Conservation (phyloP, 495 filamentous ascomycete species). For the Pseudevernia furfuracea region DNA sequence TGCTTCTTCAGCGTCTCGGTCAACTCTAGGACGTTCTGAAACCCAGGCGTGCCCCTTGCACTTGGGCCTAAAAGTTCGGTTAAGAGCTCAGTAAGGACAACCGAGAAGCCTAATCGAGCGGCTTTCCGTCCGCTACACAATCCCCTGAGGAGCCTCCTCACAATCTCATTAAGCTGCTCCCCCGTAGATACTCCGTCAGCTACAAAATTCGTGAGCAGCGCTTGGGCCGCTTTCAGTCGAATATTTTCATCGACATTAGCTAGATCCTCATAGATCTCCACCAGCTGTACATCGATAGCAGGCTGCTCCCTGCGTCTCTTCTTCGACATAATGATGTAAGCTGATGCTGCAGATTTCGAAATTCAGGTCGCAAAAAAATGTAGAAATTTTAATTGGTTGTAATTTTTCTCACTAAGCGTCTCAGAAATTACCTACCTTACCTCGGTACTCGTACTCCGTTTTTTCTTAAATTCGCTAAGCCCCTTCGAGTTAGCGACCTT, state of each 20-base stretch:
- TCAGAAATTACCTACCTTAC: no score
- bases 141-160: slow-evolving; percentile 70
- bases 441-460: no score
- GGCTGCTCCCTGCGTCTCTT: slow-evolving; percentile 42
- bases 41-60: slow-evolving; percentile 28
- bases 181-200: slow-evolving; percentile 33
- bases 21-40: slow-evolving; percentile 41
- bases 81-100: slow-evolving; percentile 78
- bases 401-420: not conserved
- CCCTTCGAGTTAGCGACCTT: no score
- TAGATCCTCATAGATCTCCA: slow-evolving; percentile 51
- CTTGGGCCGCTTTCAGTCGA: slow-evolving; percentile 41
- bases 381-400: not conserved
- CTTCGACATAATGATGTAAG: slow-evolving; percentile 27
- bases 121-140: slow-evolving; percentile 86
- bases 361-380: not conserved
- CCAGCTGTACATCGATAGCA: slow-evolving; percentile 42
- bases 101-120: slow-evolving; percentile 80
- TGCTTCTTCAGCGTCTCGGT: slow-evolving; percentile 60
- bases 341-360: not conserved
- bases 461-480: no score
- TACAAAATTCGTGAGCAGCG: slow-evolving; percentile 42
- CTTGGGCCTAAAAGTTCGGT: slow-evolving; percentile 34
- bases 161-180: slow-evolving; percentile 38
- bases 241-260: slow-evolving; percentile 47